Percentiles rank a stretch among this genome's conserved stretches.
phyloP scores from a whole-genome alignment of 495 filamentous ascomycete species.

The Aspergillus haitiensis region DNA sequence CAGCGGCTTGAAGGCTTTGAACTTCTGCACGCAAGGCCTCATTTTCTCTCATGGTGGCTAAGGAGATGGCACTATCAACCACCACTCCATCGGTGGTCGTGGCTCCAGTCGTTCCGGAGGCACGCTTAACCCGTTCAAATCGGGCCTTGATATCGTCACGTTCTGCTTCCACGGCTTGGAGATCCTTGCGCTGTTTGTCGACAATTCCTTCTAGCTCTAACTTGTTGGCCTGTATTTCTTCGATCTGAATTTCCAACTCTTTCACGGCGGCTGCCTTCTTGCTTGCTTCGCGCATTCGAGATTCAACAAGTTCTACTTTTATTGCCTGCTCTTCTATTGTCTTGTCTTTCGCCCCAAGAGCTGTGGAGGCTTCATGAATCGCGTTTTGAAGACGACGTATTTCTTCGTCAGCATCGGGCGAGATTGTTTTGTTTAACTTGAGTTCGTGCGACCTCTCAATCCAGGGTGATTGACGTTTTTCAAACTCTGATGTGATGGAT shows the following conservation, averaged over 20 bases:
- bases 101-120: slow-evolving; percentile 54
- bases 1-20: slow-evolving; percentile 65
- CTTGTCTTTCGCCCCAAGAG: slow-evolving; percentile 85
- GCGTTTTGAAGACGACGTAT: slow-evolving; percentile 73
- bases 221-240: slow-evolving; percentile 54
- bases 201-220: slow-evolving; percentile 38
- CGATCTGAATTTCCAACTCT: slow-evolving; percentile 58
- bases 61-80: slow-evolving; percentile 45
- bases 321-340: slow-evolving; percentile 84
- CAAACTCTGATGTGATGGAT: slow-evolving; percentile 80
- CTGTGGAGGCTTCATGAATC: slow-evolving; percentile 58
- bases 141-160: slow-evolving; percentile 74
- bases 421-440: slow-evolving; percentile 71
- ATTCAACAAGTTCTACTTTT: slow-evolving; percentile 58
- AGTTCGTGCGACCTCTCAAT: slow-evolving; percentile 76
- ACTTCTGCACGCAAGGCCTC: slow-evolving; percentile 71
- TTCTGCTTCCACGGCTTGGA: slow-evolving; percentile 58
- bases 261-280: slow-evolving; percentile 53
- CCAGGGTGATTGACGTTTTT: slow-evolving; percentile 76
- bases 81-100: slow-evolving; percentile 43
- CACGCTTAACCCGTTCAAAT: slow-evolving; percentile 55
- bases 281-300: slow-evolving; percentile 52
- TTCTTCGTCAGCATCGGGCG: slow-evolving; percentile 77
- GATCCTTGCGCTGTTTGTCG: slow-evolving; percentile 42
- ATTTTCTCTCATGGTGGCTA: slow-evolving; percentile 70